Conservation (phyloP, 305 asterid species). For the Lippia alba region DNA sequence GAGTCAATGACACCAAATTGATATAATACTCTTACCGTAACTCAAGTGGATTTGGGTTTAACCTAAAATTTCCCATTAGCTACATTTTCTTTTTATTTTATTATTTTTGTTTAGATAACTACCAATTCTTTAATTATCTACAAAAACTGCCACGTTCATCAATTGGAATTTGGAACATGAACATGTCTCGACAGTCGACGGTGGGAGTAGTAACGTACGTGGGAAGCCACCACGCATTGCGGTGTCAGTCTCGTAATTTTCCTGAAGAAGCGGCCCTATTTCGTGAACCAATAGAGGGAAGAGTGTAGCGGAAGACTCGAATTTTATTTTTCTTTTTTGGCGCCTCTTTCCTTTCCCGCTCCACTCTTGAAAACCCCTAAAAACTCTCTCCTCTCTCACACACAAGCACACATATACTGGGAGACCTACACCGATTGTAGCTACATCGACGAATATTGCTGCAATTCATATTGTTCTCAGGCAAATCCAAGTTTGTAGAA, state of each 20-base stretch:
- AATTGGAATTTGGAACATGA: background rate
- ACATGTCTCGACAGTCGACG: conserved; percentile 28
- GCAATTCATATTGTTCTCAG: background rate
- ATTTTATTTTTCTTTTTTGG: conserved; percentile 38
- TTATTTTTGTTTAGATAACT: too few species aligned
- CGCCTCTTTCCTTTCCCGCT: conserved; percentile 60
- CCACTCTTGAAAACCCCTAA: conserved; percentile 16
- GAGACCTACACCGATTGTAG: background rate
- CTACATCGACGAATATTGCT: background rate
- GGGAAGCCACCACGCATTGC: conserved; percentile 22
- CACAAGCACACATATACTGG: background rate
- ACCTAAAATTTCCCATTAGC: too few species aligned
- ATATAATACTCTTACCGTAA: too few species aligned
- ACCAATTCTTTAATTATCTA: too few species aligned
- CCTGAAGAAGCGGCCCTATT: conserved; percentile 9
- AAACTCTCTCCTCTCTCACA: conserved; percentile 2
- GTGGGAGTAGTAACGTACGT: conserved; percentile 25
- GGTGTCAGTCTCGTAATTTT: conserved; percentile 46
- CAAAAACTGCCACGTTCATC: background rate
- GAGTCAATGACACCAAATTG: too few species aligned
- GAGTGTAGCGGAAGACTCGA: too few species aligned
- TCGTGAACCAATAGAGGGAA: background rate
- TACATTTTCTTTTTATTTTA: too few species aligned
- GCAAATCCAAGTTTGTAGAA: conserved; percentile 8
- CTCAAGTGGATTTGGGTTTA: too few species aligned